Conservation (phyloP, 306 rosid species). For the Cyclanthera cordifolia region DNA sequence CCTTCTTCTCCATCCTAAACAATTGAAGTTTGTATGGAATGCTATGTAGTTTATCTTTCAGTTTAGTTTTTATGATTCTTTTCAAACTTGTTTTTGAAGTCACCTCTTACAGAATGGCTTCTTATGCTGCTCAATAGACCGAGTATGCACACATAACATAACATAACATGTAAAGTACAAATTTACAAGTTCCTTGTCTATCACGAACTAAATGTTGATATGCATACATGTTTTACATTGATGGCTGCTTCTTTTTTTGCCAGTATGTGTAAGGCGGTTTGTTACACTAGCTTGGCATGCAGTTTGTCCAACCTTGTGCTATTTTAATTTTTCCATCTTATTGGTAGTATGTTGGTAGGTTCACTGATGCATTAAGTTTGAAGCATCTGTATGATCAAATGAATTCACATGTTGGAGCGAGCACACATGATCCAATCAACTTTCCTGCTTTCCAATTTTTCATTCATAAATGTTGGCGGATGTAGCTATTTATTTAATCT, state of each 20-base stretch:
- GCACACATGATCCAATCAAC: background rate
- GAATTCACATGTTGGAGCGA: background rate
- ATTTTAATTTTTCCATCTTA: background rate
- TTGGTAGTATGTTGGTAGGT: background rate
- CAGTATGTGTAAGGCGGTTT: too few relatives aligned
- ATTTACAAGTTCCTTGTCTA: background rate
- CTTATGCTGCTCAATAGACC: background rate
- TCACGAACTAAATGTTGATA: background rate
- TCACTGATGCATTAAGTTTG: background rate
- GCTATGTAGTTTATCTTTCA: background rate
- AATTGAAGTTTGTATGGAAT: constrained; percentile 5
- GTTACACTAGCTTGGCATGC: too few relatives aligned
- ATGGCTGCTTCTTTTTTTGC: background rate
- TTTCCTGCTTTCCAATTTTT: background rate
- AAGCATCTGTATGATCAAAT: too few relatives aligned
- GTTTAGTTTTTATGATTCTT: background rate
- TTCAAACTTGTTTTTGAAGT: background rate
- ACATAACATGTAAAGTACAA: background rate
- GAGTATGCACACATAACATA: background rate
- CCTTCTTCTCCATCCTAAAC: constrained; percentile 14
- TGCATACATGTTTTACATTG: background rate
- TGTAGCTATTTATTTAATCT: background rate
- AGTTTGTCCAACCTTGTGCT: too few relatives aligned
- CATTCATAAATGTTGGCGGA: background rate
- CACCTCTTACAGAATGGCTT: too few relatives aligned